phyloP scores from a whole-genome alignment of 1,139 yeast genomes.

The Debaryomycetaceae sp. region DNA sequence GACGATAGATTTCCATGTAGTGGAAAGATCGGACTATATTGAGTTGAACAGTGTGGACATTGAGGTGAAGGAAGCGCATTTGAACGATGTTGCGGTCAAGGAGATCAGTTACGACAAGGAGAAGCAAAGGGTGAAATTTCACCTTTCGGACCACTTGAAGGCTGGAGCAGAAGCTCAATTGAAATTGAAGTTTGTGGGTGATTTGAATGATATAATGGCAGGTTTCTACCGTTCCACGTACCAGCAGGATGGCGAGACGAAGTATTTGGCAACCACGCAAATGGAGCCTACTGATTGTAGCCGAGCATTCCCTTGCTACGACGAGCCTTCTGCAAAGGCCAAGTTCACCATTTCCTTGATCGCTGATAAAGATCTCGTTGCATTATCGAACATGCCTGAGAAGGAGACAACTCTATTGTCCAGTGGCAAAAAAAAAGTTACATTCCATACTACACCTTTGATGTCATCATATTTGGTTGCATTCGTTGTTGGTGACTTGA shows the following conservation, averaged over 20 bases:
- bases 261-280: slow-evolving; percentile 77
- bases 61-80: slow-evolving; percentile 51
- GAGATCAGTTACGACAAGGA: slow-evolving; percentile 46
- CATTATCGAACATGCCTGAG: slow-evolving; percentile 79
- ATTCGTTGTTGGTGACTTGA: slow-evolving; percentile 75
- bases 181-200: slow-evolving; percentile 62
- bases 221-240: slow-evolving; percentile 82
- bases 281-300: slow-evolving; percentile 91
- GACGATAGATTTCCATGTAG: slow-evolving; percentile 61
- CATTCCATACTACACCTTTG: slow-evolving; percentile 55
- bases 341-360: slow-evolving; percentile 66
- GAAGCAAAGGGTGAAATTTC: slow-evolving; percentile 62
- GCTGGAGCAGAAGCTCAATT: slow-evolving; percentile 44
- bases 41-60: slow-evolving; percentile 64
- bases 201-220: slow-evolving; percentile 76
- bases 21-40: slow-evolving; percentile 49
- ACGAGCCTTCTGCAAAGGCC: slow-evolving; percentile 84
- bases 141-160: slow-evolving; percentile 47
- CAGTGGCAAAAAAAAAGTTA: slow-evolving; percentile 48
- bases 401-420: slow-evolving; percentile 44
- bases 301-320: slow-evolving; percentile 87
- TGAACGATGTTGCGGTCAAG: slow-evolving; percentile 34
- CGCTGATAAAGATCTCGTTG: slow-evolving; percentile 57
- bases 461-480: slow-evolving; percentile 82
- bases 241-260: slow-evolving; percentile 55